A percentile compares a stretch with the other conserved stretches of the same genome.
Conservation (phyloP, 2,329 filamentous ascomycete species). For the Hypoxylon sp. region DNA sequence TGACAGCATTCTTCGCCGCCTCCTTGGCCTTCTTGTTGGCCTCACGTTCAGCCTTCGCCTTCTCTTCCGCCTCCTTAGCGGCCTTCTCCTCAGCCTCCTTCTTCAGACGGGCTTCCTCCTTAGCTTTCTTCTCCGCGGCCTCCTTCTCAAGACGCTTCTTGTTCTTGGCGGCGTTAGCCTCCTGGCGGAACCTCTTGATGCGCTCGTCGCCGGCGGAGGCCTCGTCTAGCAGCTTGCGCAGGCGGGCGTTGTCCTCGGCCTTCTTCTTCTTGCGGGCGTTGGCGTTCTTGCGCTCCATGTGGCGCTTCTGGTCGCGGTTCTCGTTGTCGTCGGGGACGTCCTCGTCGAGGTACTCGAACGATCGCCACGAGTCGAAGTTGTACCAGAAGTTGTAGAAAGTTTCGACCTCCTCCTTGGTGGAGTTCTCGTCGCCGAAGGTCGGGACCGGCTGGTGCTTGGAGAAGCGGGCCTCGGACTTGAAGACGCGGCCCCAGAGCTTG, state of each 20-base stretch:
- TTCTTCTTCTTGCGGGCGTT: constrained; percentile 99
- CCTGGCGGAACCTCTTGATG: constrained; percentile 96
- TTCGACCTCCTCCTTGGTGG: constrained; percentile 90
- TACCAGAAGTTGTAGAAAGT: constrained; percentile 99
- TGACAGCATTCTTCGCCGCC: constrained; percentile 97
- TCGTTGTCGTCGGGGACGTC: constrained; percentile 99
- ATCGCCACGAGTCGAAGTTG: constrained; percentile 98
- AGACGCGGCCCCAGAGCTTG: constrained; percentile 92
- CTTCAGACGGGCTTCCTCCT: constrained; percentile 85
- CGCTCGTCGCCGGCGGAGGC: constrained; percentile 88
- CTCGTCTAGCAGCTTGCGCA: constrained; percentile 92
- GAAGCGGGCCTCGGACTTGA: constrained; percentile 94
- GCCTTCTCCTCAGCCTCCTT: constrained; percentile 87
- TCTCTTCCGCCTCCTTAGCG: constrained; percentile 86
- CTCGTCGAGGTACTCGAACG: constrained; percentile 98
- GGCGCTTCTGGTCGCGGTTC: constrained; percentile 98
- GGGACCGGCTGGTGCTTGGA: constrained; percentile 92
- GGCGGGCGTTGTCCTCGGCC: constrained; percentile 93
- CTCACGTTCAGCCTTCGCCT: constrained; percentile 87
- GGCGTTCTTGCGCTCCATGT: constrained; percentile 98
- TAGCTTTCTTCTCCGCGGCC: constrained; percentile 88
- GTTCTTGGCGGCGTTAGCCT: constrained; percentile 94
- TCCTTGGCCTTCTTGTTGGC: constrained; percentile 97
- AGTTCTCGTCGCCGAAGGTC: constrained; percentile 85
- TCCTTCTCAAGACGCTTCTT: constrained; percentile 93